Percentiles rank a stretch among this genome's conserved stretches.
Conservation (phyloP, 2,329 filamentous ascomycete genomes). For the Penicillium digitatum region DNA sequence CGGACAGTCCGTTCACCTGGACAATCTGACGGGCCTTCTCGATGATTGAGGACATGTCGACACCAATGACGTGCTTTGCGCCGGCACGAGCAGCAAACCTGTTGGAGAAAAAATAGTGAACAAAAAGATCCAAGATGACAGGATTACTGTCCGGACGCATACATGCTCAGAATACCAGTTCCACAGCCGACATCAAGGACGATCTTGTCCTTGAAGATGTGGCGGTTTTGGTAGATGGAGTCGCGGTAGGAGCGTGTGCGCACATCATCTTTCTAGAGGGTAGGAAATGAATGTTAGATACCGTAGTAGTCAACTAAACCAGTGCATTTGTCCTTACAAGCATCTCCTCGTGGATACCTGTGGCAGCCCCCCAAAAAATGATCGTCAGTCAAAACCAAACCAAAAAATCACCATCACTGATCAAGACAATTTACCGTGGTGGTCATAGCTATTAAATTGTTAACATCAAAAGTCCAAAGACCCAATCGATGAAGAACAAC, state of each 20-base stretch:
- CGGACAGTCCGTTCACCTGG: slow-evolving; percentile 79
- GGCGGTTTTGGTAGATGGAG: slow-evolving; percentile 93
- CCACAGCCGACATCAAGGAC: slow-evolving; percentile 97
- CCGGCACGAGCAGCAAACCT: slow-evolving; percentile 97
- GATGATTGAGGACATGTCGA: slow-evolving; percentile 99
- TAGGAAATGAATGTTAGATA: slow-evolving; percentile 1
- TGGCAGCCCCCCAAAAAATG: slow-evolving; percentile 26
- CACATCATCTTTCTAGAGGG: slow-evolving; percentile 86
- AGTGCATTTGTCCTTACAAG: slow-evolving; percentile 61
- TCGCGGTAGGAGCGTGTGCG: slow-evolving; percentile 96
- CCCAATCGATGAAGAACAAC: slow-evolving; percentile 8
- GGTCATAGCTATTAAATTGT: slow-evolving; percentile 71
- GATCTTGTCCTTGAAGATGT: slow-evolving; percentile 86
- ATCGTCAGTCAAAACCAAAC: slow-evolving; percentile 17
- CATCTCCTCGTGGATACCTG: slow-evolving; percentile 97
- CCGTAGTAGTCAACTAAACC: neutral
- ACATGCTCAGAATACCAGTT: slow-evolving; percentile 98
- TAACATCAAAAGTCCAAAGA: slow-evolving; percentile 18
- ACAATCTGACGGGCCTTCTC: slow-evolving; percentile 97
- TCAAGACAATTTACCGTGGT: slow-evolving; percentile 69
- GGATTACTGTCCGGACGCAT: slow-evolving; percentile 26
- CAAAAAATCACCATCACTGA: slow-evolving; percentile 13
- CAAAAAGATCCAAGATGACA: slow-evolving; percentile 15
- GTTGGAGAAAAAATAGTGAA: slow-evolving; percentile 15
- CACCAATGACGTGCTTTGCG: slow-evolving; percentile 96